A percentile compares a stretch with the other conserved stretches of the same genome.
Evolutionary conservation across 495 filamentous ascomycete species (phyloP).

Genomic region (Margaritispora aquatica): DNA sequence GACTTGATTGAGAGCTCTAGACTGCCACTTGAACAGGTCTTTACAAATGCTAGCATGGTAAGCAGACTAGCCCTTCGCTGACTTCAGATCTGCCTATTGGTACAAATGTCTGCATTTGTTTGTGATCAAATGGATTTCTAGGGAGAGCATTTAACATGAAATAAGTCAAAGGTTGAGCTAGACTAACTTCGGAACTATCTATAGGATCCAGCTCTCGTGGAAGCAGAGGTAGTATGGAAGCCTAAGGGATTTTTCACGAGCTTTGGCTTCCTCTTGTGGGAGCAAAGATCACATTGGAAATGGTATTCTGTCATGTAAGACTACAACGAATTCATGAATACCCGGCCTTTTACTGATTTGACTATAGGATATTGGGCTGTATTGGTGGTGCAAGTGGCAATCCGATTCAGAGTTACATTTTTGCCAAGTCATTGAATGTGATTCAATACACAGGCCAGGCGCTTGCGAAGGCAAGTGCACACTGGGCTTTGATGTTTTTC

Average conservation of each 20-base stretch:
- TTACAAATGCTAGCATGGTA: conserved; percentile 6
- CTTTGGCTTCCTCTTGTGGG: conserved; percentile 16
- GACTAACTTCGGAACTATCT: not conserved
- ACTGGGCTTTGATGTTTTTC: conserved; percentile 65
- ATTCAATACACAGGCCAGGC: conserved; percentile 17
- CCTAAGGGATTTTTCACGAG: conserved; percentile 16
- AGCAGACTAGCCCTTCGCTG: not conserved
- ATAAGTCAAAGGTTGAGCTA: not conserved
- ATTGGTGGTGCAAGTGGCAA: conserved; percentile 27
- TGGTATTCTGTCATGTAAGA: conserved; percentile 22
- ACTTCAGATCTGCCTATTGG: too few relatives aligned
- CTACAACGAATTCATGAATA: not conserved
- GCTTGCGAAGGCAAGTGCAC: conserved; percentile 38
- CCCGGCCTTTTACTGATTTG: not conserved
- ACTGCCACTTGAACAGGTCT: not conserved
- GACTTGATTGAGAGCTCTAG: conserved; percentile 9
- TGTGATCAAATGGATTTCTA: not conserved
- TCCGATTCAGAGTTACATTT: conserved; percentile 44
- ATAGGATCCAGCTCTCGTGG: not conserved
- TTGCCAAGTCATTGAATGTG: conserved; percentile 41
- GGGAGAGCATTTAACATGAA: not conserved
- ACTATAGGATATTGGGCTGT: conserved; percentile 13
- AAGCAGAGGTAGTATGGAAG: not conserved
- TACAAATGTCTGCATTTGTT: too few relatives aligned
- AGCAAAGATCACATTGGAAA: conserved; percentile 11